Evolutionary conservation across 2,329 filamentous ascomycete genomes (phyloP).

Genomic region (Trichoderma afroharzianum): DNA sequence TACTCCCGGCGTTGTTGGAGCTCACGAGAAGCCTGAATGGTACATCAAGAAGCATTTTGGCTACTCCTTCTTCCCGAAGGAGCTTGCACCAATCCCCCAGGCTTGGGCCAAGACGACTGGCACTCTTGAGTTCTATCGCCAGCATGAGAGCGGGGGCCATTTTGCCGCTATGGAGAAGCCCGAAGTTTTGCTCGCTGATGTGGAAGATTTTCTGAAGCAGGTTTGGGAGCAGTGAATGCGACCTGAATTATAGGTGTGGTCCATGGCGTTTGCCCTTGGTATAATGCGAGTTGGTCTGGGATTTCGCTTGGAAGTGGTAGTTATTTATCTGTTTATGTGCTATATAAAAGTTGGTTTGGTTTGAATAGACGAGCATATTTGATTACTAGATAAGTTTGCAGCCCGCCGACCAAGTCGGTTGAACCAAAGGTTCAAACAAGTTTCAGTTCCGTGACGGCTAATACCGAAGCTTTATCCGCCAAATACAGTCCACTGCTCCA

Average conservation of each 20-base stretch:
- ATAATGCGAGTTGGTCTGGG: background rate
- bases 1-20: background rate
- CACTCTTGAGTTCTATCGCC: background rate
- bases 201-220: background rate
- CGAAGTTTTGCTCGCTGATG: background rate
- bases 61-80: slow-evolving; percentile 6
- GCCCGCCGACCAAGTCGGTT: background rate
- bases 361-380: background rate
- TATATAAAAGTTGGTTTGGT: background rate
- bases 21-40: background rate
- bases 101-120: background rate
- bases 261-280: background rate
- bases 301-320: background rate
- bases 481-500: too few relatives aligned
- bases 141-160: slow-evolving; percentile 6
- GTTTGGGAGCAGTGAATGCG: background rate
- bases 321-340: background rate
- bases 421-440: background rate
- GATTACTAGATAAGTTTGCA: background rate
- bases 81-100: background rate
- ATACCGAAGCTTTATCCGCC: too few relatives aligned
- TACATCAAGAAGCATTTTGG: slow-evolving; percentile 8
- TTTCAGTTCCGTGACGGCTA: too few relatives aligned
- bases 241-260: background rate
- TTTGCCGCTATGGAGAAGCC: slow-evolving; percentile 12